These are phyloP conservation scores for Apostasia ramifera DNA, from an alignment of 106 monocot genomes.

Conservation along the genomic window DNA sequence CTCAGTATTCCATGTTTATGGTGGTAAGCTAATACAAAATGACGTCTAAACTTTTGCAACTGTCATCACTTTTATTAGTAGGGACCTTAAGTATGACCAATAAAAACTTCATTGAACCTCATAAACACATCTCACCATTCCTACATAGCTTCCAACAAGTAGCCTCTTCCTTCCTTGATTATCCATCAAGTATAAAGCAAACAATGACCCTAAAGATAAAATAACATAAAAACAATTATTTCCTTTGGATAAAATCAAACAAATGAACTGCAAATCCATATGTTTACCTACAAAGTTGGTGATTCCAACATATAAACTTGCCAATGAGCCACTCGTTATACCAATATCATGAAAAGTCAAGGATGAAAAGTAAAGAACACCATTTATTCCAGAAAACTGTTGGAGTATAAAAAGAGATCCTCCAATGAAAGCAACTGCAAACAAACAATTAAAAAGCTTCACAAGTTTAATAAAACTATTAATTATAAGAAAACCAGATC, in stretches of 20 bases:
- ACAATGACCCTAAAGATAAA: slow-evolving; percentile 50
- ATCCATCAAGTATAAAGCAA: slow-evolving; percentile 77
- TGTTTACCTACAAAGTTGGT: slow-evolving; percentile 71
- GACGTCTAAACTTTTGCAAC: too few species aligned
- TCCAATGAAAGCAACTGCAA: slow-evolving; percentile 88
- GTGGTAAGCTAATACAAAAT: too few species aligned
- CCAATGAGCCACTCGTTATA: slow-evolving; percentile 55
- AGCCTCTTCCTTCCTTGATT: slow-evolving; percentile 72
- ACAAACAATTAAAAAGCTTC: slow-evolving; percentile 1
- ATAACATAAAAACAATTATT: neutral
- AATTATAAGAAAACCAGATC: neutral
- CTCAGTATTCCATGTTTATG: too few species aligned
- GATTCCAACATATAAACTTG: slow-evolving; percentile 82
- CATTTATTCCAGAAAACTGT: slow-evolving; percentile 95
- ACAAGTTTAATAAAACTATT: neutral
- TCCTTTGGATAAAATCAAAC: neutral
- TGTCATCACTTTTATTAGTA: too few species aligned
- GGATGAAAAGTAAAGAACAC: slow-evolving; percentile 88
- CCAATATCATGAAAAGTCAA: slow-evolving; percentile 87
- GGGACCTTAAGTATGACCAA: too few species aligned
- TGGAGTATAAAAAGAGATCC: slow-evolving; percentile 84
- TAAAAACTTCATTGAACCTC: neutral
- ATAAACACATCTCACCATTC: slow-evolving; percentile 54
- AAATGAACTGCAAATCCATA: neutral
- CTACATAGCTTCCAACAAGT: slow-evolving; percentile 76